Evolutionary conservation across 495 filamentous ascomycete species (phyloP).

Genomic region (Talaromyces ruber): DNA sequence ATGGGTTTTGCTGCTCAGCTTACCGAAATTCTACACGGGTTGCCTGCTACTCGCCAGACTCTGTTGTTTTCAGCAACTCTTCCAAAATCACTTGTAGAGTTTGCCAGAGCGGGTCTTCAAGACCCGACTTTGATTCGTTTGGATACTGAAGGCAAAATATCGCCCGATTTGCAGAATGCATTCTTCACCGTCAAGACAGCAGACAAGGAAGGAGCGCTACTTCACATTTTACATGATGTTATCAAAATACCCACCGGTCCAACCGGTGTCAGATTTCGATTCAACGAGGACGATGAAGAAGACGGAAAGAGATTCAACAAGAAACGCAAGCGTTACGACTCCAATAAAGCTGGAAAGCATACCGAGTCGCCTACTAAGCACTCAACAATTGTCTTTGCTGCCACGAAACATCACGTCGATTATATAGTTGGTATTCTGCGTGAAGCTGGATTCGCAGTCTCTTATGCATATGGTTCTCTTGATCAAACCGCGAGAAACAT

Average conservation of each 20-base stretch:
- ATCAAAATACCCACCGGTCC: slow-evolving; percentile 85
- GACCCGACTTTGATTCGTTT: slow-evolving; percentile 82
- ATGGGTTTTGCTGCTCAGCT: slow-evolving; percentile 95
- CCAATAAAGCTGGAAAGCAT: slow-evolving; percentile 23
- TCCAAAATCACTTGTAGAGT: slow-evolving; percentile 88
- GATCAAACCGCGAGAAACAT: slow-evolving; percentile 88
- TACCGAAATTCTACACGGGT: slow-evolving; percentile 82
- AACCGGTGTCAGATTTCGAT: slow-evolving; percentile 42
- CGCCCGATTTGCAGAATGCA: slow-evolving; percentile 83
- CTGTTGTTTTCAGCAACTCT: slow-evolving; percentile 92
- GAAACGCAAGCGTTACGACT: slow-evolving; percentile 56
- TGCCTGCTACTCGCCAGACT: slow-evolving; percentile 79
- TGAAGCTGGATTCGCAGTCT: slow-evolving; percentile 74
- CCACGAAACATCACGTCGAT: slow-evolving; percentile 98
- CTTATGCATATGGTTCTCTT: slow-evolving; percentile 85
- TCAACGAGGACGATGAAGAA: slow-evolving; percentile 20
- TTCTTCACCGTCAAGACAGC: slow-evolving; percentile 88
- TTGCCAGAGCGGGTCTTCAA: slow-evolving; percentile 84
- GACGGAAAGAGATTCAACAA: slow-evolving; percentile 42
- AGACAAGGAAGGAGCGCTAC: slow-evolving; percentile 86
- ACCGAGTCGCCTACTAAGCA: slow-evolving; percentile 45
- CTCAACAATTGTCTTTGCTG: slow-evolving; percentile 88
- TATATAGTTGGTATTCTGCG: slow-evolving; percentile 69
- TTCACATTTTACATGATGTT: slow-evolving; percentile 81
- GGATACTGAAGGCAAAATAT: slow-evolving; percentile 91